Evolutionary conservation across 257 asterid genomes (phyloP).

Genomic region (Scutellaria minor): DNA sequence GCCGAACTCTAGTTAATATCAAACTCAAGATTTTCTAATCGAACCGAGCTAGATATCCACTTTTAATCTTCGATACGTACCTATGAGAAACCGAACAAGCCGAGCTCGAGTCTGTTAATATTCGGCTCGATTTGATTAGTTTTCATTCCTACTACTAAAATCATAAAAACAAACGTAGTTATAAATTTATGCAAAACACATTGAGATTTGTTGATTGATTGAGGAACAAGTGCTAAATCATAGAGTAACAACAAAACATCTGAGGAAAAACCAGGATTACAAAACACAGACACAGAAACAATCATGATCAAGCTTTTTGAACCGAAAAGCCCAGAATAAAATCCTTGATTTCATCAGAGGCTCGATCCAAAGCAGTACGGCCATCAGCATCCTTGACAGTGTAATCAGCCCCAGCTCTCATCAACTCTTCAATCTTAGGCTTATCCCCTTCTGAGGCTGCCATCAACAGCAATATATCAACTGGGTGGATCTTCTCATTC

Average conservation of each 20-base stretch:
- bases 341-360: constrained; percentile 65
- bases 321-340: constrained; percentile 65
- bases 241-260: background rate
- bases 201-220: background rate
- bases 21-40: too few species aligned
- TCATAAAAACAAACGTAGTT: too few species aligned
- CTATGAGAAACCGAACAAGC: too few species aligned
- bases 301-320: constrained; percentile 60
- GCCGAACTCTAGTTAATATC: too few species aligned
- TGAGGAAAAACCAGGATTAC: background rate
- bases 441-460: constrained; percentile 84
- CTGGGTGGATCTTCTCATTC: constrained; percentile 87
- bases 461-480: constrained; percentile 79
- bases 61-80: too few species aligned
- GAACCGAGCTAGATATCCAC: too few species aligned
- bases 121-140: too few species aligned
- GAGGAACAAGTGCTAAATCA: background rate
- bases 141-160: too few species aligned
- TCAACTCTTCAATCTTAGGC: constrained; percentile 86
- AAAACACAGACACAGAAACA: background rate
- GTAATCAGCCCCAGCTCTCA: constrained; percentile 88
- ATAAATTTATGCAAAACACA: background rate
- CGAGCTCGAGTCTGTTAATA: too few species aligned
- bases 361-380: constrained; percentile 82
- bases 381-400: constrained; percentile 80